These are phyloP conservation scores for Lactarius evosmus DNA, from an alignment of 768 basidiomycete species.

Conservation along the genomic window DNA sequence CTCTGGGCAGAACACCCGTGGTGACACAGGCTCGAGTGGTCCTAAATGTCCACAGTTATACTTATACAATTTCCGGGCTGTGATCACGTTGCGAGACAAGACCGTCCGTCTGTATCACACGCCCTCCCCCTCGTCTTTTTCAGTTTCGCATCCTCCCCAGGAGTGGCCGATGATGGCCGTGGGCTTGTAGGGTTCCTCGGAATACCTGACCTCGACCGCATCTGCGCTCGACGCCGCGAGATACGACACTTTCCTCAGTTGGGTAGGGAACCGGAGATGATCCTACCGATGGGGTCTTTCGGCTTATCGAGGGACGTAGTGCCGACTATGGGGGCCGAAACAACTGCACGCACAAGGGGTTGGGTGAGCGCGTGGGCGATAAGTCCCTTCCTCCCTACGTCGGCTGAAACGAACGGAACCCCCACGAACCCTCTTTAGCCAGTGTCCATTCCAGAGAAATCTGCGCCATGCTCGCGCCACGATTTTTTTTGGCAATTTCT, in stretches of 20 bases:
- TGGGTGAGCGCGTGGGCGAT: constrained; percentile 6
- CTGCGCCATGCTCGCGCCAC: constrained; percentile 39
- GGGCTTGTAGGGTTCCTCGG: constrained; percentile 40
- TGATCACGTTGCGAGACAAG: background rate
- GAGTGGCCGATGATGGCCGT: constrained; percentile 18
- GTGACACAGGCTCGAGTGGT: too few relatives aligned
- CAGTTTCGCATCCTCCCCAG: background rate
- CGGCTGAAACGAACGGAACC: background rate
- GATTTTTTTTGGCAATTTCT: constrained; percentile 39
- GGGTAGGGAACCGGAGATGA: background rate
- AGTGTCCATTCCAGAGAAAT: constrained; percentile 39
- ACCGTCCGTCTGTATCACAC: background rate
- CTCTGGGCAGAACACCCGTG: too few relatives aligned
- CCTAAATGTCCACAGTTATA: too few relatives aligned
- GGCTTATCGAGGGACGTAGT: constrained; percentile 36
- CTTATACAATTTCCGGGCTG: too few relatives aligned
- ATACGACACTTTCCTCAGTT: background rate
- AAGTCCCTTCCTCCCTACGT: background rate
- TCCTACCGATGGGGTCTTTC: constrained; percentile 34
- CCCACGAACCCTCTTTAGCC: constrained; percentile 30
- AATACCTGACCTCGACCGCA: constrained; percentile 38
- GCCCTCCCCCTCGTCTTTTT: background rate
- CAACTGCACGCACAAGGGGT: constrained; percentile 2
- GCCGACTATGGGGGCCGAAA: constrained; percentile 40
- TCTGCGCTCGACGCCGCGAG: constrained; percentile 20